Evolutionary conservation across 1,284 basidiomycete species (phyloP).

Genomic region (Tremellales sp.): DNA sequence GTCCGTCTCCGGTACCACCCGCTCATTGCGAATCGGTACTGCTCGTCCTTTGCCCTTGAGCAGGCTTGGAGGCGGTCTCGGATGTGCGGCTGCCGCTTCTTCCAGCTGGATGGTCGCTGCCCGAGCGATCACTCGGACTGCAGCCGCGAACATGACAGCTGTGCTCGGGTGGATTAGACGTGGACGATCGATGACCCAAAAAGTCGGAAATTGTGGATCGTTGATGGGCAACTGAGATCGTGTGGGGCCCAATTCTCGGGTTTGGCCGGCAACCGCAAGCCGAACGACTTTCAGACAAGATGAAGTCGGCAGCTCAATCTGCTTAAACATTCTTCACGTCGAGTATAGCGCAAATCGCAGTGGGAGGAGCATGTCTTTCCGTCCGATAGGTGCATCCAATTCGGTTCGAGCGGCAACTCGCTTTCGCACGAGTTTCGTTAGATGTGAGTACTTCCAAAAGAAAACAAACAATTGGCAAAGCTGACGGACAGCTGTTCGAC

Average conservation of each 20-base stretch:
- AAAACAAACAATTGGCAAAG: too few relatives aligned
- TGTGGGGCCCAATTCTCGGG: neutral
- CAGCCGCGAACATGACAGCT: constrained; percentile 24
- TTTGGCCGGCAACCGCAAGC: neutral
- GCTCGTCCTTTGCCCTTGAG: constrained; percentile 6
- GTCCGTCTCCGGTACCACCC: neutral
- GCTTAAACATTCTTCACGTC: too few relatives aligned
- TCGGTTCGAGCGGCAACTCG: too few relatives aligned
- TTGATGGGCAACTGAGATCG: neutral
- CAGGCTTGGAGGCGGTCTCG: constrained; percentile 3
- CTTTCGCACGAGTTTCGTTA: too few relatives aligned
- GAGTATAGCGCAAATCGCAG: too few relatives aligned
- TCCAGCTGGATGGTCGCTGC: constrained; percentile 42
- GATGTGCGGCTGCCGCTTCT: constrained; percentile 25
- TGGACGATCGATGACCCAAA: neutral
- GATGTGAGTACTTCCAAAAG: too few relatives aligned
- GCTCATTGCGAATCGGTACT: neutral
- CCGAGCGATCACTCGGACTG: constrained; percentile 38
- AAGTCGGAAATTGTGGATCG: neutral
- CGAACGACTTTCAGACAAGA: too few relatives aligned
- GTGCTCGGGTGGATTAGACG: neutral
- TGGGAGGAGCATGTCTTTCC: too few relatives aligned
- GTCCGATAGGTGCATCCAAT: too few relatives aligned
- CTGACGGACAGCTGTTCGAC: too few relatives aligned
- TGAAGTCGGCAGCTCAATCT: too few relatives aligned